Conservation (phyloP, 106 monocot species). For the Ottelia alismoides region DNA sequence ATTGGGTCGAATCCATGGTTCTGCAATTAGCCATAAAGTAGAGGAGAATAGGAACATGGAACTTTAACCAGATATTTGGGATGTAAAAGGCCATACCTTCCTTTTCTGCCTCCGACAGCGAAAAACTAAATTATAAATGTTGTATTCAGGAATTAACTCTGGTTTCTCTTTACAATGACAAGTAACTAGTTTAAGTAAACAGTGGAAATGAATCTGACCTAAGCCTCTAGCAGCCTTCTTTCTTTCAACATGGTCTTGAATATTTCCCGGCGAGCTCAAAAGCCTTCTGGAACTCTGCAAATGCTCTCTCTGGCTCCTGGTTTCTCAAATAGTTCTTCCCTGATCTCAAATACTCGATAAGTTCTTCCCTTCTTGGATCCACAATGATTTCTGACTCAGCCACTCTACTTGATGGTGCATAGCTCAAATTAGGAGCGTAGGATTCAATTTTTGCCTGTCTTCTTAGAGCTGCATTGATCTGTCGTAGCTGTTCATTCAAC, state of each 20-base stretch:
- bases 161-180: too few species aligned
- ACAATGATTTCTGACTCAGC: conserved; percentile 47
- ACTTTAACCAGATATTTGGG: too few species aligned
- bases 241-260: conserved; percentile 58
- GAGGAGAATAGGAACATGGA: too few species aligned
- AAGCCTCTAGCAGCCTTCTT: conserved; percentile 82
- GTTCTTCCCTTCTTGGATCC: conserved; percentile 51
- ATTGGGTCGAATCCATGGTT: too few species aligned
- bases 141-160: too few species aligned
- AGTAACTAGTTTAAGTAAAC: too few species aligned
- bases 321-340: conserved; percentile 58
- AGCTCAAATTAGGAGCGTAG: conserved; percentile 57
- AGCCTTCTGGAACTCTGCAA: conserved; percentile 47
- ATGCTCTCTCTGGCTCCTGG: conserved; percentile 48
- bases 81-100: too few species aligned
- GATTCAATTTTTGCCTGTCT: conserved; percentile 90
- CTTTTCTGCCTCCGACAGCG: too few species aligned
- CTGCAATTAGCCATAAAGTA: too few species aligned
- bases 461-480: conserved; percentile 79
- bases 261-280: conserved; percentile 42
- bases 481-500: conserved; percentile 77
- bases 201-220: too few species aligned
- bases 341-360: conserved; percentile 34
- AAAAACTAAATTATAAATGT: too few species aligned
- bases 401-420: conserved; percentile 42